Evolutionary conservation across 345 rosid genomes (phyloP).

Genomic region (Gossypium australe): DNA sequence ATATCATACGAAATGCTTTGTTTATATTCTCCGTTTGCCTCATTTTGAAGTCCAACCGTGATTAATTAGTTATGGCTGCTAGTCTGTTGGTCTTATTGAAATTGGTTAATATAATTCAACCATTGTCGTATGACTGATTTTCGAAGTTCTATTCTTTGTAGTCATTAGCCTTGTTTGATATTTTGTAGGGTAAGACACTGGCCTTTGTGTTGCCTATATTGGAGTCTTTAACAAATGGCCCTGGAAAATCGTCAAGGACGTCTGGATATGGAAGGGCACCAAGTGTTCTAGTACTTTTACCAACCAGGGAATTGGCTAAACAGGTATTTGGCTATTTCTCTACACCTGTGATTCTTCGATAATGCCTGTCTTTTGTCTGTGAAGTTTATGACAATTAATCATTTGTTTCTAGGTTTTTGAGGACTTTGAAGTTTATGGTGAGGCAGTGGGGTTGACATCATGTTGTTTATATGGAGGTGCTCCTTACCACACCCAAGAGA

Average conservation of each 20-base stretch:
- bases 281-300: slow-evolving; percentile 83
- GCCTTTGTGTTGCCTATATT: slow-evolving; percentile 95
- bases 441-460: slow-evolving; percentile 63
- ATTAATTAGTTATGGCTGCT: background rate
- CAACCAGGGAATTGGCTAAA: slow-evolving; percentile 90
- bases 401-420: slow-evolving; percentile 43
- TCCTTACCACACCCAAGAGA: slow-evolving; percentile 56
- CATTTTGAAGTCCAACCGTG: background rate
- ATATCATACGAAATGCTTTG: no score
- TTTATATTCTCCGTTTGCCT: no score
- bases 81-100: background rate
- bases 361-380: background rate
- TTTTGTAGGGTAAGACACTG: slow-evolving; percentile 81
- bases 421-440: slow-evolving; percentile 88
- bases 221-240: slow-evolving; percentile 76
- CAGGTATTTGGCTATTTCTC: slow-evolving; percentile 45
- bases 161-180: background rate
- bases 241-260: slow-evolving; percentile 46
- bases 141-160: background rate
- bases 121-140: background rate
- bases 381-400: background rate
- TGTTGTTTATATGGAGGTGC: slow-evolving; percentile 97
- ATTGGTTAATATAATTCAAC: background rate
- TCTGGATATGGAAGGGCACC: slow-evolving; percentile 85
- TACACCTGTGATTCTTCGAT: background rate